Conservation (phyloP, 257 asterid genomes). For the Penstemon eatonii region DNA sequence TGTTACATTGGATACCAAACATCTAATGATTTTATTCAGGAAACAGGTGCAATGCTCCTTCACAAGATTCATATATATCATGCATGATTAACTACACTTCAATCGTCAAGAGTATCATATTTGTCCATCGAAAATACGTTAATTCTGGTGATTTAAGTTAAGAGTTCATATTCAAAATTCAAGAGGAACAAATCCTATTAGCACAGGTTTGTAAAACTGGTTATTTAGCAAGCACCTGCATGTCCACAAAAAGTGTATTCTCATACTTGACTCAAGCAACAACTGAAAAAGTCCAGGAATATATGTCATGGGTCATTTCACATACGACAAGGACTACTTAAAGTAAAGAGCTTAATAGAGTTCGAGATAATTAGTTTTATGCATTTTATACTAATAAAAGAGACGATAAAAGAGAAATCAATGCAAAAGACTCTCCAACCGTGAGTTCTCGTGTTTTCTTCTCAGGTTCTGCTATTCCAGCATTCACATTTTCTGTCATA, state of each 20-base stretch:
- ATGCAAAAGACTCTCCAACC: conserved; percentile 41
- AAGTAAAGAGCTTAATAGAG: conserved; percentile 11
- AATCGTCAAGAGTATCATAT: background rate
- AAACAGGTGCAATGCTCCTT: background rate
- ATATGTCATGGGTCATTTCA: background rate
- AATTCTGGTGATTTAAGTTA: background rate
- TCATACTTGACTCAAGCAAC: background rate
- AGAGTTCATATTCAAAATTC: background rate
- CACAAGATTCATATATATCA: background rate
- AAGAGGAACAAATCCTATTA: background rate
- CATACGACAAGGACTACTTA: too few species aligned
- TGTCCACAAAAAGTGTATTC: background rate
- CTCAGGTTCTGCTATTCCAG: conserved; percentile 69
- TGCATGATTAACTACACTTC: background rate
- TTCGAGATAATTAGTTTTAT: background rate
- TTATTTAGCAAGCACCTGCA: background rate
- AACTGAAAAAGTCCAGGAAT: background rate
- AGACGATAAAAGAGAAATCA: conserved; percentile 23
- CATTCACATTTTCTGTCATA: conserved; percentile 66
- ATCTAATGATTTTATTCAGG: background rate
- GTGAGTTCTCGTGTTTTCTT: conserved; percentile 61
- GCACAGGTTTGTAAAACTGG: background rate
- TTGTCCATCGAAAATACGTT: background rate
- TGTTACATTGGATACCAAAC: background rate
- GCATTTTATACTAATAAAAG: conserved; percentile 12